Percentiles rank a stretch among this genome's conserved stretches.
Evolutionary conservation across 495 filamentous ascomycete species (phyloP).

Genomic region (Penicillium nucicola): DNA sequence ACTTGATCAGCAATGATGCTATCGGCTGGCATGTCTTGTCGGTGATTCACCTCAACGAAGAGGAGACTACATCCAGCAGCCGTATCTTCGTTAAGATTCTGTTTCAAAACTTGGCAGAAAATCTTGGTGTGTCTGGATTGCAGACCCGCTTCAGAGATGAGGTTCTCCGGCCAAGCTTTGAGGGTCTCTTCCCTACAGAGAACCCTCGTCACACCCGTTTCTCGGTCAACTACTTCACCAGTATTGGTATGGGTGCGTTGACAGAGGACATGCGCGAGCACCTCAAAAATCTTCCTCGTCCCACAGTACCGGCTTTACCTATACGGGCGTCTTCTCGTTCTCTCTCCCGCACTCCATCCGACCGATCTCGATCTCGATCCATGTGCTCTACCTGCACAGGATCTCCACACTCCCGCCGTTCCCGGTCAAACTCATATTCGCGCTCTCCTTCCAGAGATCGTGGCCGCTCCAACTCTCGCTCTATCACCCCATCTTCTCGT

Average conservation of each 20-base stretch:
- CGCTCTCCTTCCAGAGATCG: conserved; percentile 37
- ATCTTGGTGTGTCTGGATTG: conserved; percentile 77
- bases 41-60: conserved; percentile 85
- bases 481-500: conserved; percentile 35
- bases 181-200: conserved; percentile 85
- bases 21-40: conserved; percentile 90
- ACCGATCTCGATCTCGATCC: conserved; percentile 51
- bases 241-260: conserved; percentile 88
- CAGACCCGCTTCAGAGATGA: conserved; percentile 74
- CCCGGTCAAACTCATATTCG: conserved; percentile 36
- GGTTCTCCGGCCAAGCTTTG: conserved; percentile 69
- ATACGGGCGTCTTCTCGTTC: conserved; percentile 17
- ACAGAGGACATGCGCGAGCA: conserved; percentile 94
- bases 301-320: conserved; percentile 65
- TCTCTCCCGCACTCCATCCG: conserved; percentile 36
- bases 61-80: conserved; percentile 91
- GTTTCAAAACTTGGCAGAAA: conserved; percentile 87
- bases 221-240: conserved; percentile 98
- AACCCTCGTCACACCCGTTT: conserved; percentile 89
- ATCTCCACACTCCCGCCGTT: conserved; percentile 31
- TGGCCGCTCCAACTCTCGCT: conserved; percentile 37
- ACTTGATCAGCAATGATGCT: conserved; percentile 81
- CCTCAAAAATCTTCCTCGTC: conserved; percentile 81
- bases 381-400: conserved; percentile 40
- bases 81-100: conserved; percentile 98